Evolutionary conservation across 2,329 filamentous ascomycete species (phyloP).

Genomic region (Penicillium sp.): DNA sequence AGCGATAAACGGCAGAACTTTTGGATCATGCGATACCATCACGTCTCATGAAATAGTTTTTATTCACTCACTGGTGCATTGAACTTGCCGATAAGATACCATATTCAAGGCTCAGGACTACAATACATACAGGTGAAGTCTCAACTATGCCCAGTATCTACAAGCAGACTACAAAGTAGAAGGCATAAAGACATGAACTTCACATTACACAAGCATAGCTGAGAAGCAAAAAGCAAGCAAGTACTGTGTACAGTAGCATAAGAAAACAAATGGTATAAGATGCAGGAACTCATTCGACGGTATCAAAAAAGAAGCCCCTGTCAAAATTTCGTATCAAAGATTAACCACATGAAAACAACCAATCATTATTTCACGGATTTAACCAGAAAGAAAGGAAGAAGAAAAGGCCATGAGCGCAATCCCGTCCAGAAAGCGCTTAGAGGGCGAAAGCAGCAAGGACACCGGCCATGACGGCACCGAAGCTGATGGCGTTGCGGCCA

Average conservation of each 20-base stretch:
- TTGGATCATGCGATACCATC: no score
- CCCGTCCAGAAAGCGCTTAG: conserved; percentile 21
- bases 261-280: no score
- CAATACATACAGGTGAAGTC: background rate
- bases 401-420: background rate
- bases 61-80: no score
- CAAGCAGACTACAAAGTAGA: background rate
- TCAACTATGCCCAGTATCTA: background rate
- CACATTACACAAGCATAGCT: conserved; percentile 12
- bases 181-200: conserved; percentile 11
- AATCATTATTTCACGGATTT: conserved; percentile 4
- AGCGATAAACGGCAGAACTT: no score
- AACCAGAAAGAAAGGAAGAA: conserved; percentile 1
- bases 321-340: conserved; percentile 1
- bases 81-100: no score
- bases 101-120: no score
- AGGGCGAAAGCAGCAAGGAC: conserved; percentile 36
- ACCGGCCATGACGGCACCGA: conserved; percentile 36
- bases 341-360: conserved; percentile 7
- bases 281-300: background rate
- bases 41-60: no score
- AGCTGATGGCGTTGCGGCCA: conserved; percentile 34
- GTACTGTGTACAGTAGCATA: no score
- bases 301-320: background rate
- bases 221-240: no score